Base-by-base conservation (phyloP, 768 basidiomycete genomes). In the Boletus rufocinnamomeus region DNA sequence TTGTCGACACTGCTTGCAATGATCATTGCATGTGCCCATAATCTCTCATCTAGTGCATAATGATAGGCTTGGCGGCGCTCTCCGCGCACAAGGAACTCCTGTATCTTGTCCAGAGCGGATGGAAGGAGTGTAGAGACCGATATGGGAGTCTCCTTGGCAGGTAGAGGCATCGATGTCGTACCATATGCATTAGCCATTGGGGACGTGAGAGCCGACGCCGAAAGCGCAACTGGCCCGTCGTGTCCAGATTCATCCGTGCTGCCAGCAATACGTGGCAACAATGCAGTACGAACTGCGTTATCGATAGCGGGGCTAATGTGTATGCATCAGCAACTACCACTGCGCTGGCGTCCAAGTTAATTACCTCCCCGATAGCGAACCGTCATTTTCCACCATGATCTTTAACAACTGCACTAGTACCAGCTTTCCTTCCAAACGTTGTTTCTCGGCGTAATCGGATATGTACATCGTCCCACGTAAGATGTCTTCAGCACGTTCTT, bases 1-100 rank as follows among this genome's bases (percentile, higher is more conserved):
- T 91, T 92, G 72, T 96, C 96, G 52, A 97, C 83, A 55, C 91
- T 89, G 66, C 91, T 95, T 11, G 96, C 86, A 62, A 99, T 94
- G 55, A 98, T 74, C 84, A 98, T 85, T 2, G 97, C 96, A 72
- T 99, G 97, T 1, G 93, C 87, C 95, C 96, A 99, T 43, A 98
- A 73, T 66, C 84, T 89, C 72, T 94, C 84, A 58, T 95, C 91
- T 44, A 93, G 79, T 3, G 97, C 96, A 70, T 86, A 95, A 57
- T 86, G 85, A 69, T 91, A 94, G 1, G 97, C 97, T 61, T 88
- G 85, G 23, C 84, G 84, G 37, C 93, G 88, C 65, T 97, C 87
- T 17, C 96, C 97, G 57, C 85, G 83, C 11, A 95, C 73, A 17
- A 99, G 81, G 51, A 91, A 82, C 30, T 84, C 82, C 65, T 93